phyloP scores from a whole-genome alignment of 192 early-diverging fungal species.

The Thoreauomyces humboldtii region DNA sequence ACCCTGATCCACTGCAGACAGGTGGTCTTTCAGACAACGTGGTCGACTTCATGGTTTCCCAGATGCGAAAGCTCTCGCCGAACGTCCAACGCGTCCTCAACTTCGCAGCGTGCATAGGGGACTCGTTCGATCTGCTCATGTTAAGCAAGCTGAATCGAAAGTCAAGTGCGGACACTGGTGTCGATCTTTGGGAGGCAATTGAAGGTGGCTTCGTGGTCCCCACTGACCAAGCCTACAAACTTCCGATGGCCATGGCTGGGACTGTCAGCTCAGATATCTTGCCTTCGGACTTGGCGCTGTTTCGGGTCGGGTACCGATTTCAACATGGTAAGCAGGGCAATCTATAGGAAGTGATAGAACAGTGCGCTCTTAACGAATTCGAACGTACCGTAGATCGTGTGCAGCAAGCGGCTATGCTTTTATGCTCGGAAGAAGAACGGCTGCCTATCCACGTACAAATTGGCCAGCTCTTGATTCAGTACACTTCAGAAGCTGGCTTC shows the following conservation, averaged over 20 bases:
- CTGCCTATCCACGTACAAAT: constrained; percentile 27
- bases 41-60: constrained; percentile 28
- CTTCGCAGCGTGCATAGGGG: constrained; percentile 39
- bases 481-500: constrained; percentile 14
- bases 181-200: constrained; percentile 33
- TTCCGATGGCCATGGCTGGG: constrained; percentile 27
- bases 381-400: constrained; percentile 25
- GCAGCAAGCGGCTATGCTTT: constrained; percentile 35
- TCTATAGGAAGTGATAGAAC: no score
- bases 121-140: constrained; percentile 25
- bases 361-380: background rate
- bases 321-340: constrained; percentile 34
- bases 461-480: constrained; percentile 30
- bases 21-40: constrained; percentile 33
- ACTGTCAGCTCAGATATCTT: background rate
- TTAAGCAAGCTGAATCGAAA: constrained; percentile 24
- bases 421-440: constrained; percentile 23
- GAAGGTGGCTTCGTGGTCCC: constrained; percentile 25
- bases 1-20: constrained; percentile 3
- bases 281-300: background rate
- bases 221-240: constrained; percentile 26
- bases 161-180: constrained; percentile 8
- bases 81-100: constrained; percentile 19
- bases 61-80: constrained; percentile 25
- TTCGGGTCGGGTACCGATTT: constrained; percentile 25